These are phyloP conservation scores for Vitrella brassicaformis DNA, from an alignment of 73 alveolate species.

Conservation along the genomic window DNA sequence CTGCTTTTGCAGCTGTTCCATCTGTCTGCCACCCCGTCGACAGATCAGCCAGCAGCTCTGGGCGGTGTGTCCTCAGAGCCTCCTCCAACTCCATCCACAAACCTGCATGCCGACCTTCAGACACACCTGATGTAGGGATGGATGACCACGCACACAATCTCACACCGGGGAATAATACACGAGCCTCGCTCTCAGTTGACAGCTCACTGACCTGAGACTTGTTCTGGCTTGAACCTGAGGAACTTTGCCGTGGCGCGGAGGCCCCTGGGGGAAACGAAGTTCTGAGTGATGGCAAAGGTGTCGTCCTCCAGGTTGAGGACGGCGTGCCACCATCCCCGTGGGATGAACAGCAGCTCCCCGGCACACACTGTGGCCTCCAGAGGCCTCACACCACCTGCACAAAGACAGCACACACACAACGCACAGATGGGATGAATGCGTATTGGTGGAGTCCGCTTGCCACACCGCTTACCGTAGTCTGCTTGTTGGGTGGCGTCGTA, in stretches of 20 bases:
- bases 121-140: too few species aligned
- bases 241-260: neutral
- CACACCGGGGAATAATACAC: too few species aligned
- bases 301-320: constrained; percentile 47
- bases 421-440: neutral
- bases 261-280: constrained; percentile 5
- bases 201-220: neutral
- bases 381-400: constrained; percentile 5
- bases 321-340: constrained; percentile 66
- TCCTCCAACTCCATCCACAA: too few species aligned
- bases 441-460: too few species aligned
- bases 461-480: too few species aligned
- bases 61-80: too few species aligned
- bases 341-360: constrained; percentile 51
- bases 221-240: neutral
- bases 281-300: constrained; percentile 52
- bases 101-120: too few species aligned
- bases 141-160: too few species aligned
- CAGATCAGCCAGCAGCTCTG: too few species aligned
- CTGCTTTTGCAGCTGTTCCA: too few species aligned
- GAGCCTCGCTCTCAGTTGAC: too few species aligned
- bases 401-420: neutral
- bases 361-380: constrained; percentile 44
- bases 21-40: too few species aligned
- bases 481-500: neutral